Evolutionary conservation across 331 rosid genomes (phyloP), one percentile per base, ranked within the genome.

Genomic region (Quercus lobata): DNA sequence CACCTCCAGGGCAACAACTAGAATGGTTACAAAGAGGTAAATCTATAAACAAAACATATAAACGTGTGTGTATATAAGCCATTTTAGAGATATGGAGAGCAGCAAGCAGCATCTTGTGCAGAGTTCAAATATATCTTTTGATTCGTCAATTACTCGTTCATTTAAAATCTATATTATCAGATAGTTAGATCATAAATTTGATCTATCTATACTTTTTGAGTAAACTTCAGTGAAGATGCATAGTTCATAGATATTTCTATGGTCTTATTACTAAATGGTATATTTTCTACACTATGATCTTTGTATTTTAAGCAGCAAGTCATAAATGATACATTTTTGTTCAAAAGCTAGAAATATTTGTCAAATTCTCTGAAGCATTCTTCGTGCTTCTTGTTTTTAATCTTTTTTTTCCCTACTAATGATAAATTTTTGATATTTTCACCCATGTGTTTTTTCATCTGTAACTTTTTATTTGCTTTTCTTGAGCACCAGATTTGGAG

Each of bases 401-500:
- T 15, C 5, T 11, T 24, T 44, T 34, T 35, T 3, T 49, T 12
- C 54, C 54, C 54, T 49, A 49, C 54, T 11, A 49, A 49, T 49
- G 15, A 49, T 49, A 4, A 16, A 44, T 44, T 29, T 61, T 5
- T 46, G 19, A 65, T n/a, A 75, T 19, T 56, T 14, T 25, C 17
- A 15, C 5, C 55, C 46, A 22, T 69, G 57, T 21, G 19, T 34
- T 6, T 6, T 34, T 54, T 24, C n/a, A 61, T 29, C 11, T 70
- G 24, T 27, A 25, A 53, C 16, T 57, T 32, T 57, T 63, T 29
- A 2, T 34, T 19, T 68, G 7, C 16, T 34, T 24, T 78, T 16
- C n/a, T 75, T 78, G 83, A 68, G 17, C 44, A 30, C 72, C 80
- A 94, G 97, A 91, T 95, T 75, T 75, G 99, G 99, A 54, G 97